These are phyloP conservation scores for Amphicarpaea edgeworthii DNA, from an alignment of 306 rosid species.

Conservation along the genomic window DNA sequence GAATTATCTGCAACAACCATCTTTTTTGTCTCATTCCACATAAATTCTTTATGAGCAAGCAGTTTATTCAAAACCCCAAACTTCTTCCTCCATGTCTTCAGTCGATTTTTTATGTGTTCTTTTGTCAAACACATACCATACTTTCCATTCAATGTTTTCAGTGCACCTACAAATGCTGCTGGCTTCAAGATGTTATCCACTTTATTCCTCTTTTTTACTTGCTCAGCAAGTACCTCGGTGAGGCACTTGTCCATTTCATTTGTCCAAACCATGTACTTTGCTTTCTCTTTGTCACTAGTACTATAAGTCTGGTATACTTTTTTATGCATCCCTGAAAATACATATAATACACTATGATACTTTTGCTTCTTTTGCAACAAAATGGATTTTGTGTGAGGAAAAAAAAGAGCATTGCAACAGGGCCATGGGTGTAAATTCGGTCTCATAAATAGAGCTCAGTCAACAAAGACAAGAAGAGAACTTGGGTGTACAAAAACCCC, in stretches of 20 bases:
- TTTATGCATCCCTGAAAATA: slow-evolving; percentile 54
- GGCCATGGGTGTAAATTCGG: slow-evolving; percentile 19
- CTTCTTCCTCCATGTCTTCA: slow-evolving; percentile 72
- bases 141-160: slow-evolving; percentile 55
- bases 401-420: slow-evolving; percentile 16
- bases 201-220: slow-evolving; percentile 61
- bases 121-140: slow-evolving; percentile 54
- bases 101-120: slow-evolving; percentile 60
- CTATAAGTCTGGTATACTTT: slow-evolving; percentile 52
- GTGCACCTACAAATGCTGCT: slow-evolving; percentile 60
- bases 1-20: slow-evolving; percentile 62
- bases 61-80: slow-evolving; percentile 62
- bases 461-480: slow-evolving; percentile 1
- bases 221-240: slow-evolving; percentile 55
- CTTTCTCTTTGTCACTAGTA: slow-evolving; percentile 59
- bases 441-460: slow-evolving; percentile 27
- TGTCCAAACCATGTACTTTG: slow-evolving; percentile 58
- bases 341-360: slow-evolving; percentile 26
- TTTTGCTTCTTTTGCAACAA: slow-evolving; percentile 24
- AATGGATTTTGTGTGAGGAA: slow-evolving; percentile 11
- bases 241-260: slow-evolving; percentile 65
- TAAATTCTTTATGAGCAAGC: slow-evolving; percentile 63
- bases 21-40: slow-evolving; percentile 62
- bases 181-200: slow-evolving; percentile 61
- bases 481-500: slow-evolving; percentile 16